phyloP scores from a whole-genome alignment of 2,329 filamentous ascomycete species.

The Daldinia eschscholtzii region DNA sequence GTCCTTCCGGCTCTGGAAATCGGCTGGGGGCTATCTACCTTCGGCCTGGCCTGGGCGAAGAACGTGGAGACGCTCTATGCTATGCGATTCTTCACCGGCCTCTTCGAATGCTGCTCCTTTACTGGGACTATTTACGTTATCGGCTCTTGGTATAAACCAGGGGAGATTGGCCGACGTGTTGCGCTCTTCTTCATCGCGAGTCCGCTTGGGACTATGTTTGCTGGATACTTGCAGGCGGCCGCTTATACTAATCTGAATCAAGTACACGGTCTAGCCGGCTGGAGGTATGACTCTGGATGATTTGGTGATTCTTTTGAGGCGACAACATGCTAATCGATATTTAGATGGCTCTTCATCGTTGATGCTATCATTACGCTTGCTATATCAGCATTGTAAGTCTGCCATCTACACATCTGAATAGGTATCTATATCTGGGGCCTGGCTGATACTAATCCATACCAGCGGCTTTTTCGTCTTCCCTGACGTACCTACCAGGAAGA shows the following conservation, averaged over 20 bases:
- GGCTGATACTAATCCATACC: slow-evolving; percentile 3
- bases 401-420: background rate
- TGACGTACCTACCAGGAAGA: slow-evolving; percentile 55
- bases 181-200: slow-evolving; percentile 64
- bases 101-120: slow-evolving; percentile 51
- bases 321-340: background rate
- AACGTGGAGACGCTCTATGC: slow-evolving; percentile 53
- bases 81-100: slow-evolving; percentile 54
- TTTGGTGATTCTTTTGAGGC: background rate
- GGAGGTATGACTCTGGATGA: slow-evolving; percentile 51
- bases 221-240: slow-evolving; percentile 66
- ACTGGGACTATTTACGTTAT: slow-evolving; percentile 53
- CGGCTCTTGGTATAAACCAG: slow-evolving; percentile 54
- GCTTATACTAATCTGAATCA: slow-evolving; percentile 67
- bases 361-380: slow-evolving; percentile 69
- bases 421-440: background rate
- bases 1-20: slow-evolving; percentile 51
- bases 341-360: slow-evolving; percentile 67
- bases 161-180: slow-evolving; percentile 60
- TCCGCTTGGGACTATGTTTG: slow-evolving; percentile 64
- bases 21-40: slow-evolving; percentile 52
- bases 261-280: slow-evolving; percentile 62
- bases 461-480: slow-evolving; percentile 61
- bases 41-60: slow-evolving; percentile 51
- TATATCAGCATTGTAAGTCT: slow-evolving; percentile 59